Percentiles rank a stretch among this genome's conserved stretches.
These are phyloP conservation scores for Phytophthora pluvialis DNA, from an alignment of 352 stramenopile species.

Conservation along the genomic window DNA sequence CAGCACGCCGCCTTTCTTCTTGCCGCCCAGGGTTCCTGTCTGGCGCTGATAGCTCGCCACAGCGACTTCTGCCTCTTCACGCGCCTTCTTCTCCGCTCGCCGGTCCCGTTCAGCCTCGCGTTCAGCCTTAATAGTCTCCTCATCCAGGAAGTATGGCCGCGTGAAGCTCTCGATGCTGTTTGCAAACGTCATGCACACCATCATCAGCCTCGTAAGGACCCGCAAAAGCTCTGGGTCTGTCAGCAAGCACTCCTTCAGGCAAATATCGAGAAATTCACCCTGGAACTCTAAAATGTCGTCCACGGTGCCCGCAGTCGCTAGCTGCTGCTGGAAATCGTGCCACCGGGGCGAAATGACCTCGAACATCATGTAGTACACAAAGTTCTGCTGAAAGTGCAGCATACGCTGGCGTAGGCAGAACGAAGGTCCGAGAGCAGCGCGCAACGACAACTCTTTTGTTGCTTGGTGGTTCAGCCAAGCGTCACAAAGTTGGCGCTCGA, in stretches of 20 bases:
- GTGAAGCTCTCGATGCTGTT: conserved; percentile 95
- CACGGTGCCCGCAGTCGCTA: conserved; percentile 84
- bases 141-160: conserved; percentile 80
- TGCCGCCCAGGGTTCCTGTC: conserved; percentile 40
- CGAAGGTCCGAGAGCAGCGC: conserved; percentile 88
- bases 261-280: conserved; percentile 95
- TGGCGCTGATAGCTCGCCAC: conserved; percentile 68
- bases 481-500: conserved; percentile 95
- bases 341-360: conserved; percentile 95
- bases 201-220: conserved; percentile 96
- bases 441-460: conserved; percentile 91
- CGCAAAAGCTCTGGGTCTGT: conserved; percentile 95
- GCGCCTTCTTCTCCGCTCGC: conserved; percentile 79
- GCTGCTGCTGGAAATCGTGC: conserved; percentile 89
- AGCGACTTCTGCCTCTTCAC: conserved; percentile 80
- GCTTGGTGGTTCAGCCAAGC: conserved; percentile 97
- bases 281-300: conserved; percentile 96
- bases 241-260: conserved; percentile 97
- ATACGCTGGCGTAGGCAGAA: conserved; percentile 98
- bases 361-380: conserved; percentile 99
- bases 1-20: conserved; percentile 64
- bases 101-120: conserved; percentile 78
- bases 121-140: conserved; percentile 88
- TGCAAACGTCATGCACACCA: conserved; percentile 95
- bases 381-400: conserved; percentile 99